A percentile compares a stretch with the other conserved stretches of the same genome.
These are phyloP conservation scores for Phialocephala subalpina DNA, from an alignment of 2,329 filamentous ascomycete genomes.

Conservation along the genomic window DNA sequence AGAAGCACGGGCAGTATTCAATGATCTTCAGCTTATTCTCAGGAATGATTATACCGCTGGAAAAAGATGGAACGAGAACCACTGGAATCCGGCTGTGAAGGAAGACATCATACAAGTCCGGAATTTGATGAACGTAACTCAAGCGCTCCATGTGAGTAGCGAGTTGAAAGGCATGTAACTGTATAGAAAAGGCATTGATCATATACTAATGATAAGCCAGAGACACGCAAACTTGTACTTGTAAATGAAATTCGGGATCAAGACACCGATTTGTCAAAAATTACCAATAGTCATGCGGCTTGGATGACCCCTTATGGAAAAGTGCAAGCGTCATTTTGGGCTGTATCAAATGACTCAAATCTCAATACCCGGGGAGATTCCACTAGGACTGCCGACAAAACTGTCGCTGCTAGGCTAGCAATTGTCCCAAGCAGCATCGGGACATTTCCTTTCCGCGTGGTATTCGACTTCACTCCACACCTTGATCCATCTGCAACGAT, in stretches of 20 bases:
- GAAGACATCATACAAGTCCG: slow-evolving; percentile 24
- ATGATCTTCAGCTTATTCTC: slow-evolving; percentile 30
- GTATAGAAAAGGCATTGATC: not conserved
- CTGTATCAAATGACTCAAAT: slow-evolving; percentile 8
- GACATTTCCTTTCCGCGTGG: slow-evolving; percentile 15
- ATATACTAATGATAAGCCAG: slow-evolving; percentile 18
- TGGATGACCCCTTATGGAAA: slow-evolving; percentile 26
- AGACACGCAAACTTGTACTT: slow-evolving; percentile 17
- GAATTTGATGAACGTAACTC: slow-evolving; percentile 29
- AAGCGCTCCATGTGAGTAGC: slow-evolving; percentile 8
- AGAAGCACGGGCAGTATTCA: slow-evolving; percentile 23
- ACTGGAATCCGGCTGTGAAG: slow-evolving; percentile 20
- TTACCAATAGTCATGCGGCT: slow-evolving; percentile 16
- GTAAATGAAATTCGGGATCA: slow-evolving; percentile 4
- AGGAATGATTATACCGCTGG: slow-evolving; percentile 5
- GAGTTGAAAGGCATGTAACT: slow-evolving; percentile 15
- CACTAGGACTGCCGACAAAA: slow-evolving; percentile 1
- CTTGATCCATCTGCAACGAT: slow-evolving; percentile 24
- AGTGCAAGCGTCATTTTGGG: slow-evolving; percentile 25
- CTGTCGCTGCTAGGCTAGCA: slow-evolving; percentile 17
- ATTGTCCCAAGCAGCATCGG: slow-evolving; percentile 10
- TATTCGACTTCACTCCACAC: slow-evolving; percentile 27
- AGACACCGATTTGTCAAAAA: slow-evolving; percentile 10
- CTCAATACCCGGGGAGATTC: not conserved
- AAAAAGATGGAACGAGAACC: not conserved